These are phyloP conservation scores for Carpinus fangiana DNA, from an alignment of 306 rosid species.

Conservation along the genomic window DNA sequence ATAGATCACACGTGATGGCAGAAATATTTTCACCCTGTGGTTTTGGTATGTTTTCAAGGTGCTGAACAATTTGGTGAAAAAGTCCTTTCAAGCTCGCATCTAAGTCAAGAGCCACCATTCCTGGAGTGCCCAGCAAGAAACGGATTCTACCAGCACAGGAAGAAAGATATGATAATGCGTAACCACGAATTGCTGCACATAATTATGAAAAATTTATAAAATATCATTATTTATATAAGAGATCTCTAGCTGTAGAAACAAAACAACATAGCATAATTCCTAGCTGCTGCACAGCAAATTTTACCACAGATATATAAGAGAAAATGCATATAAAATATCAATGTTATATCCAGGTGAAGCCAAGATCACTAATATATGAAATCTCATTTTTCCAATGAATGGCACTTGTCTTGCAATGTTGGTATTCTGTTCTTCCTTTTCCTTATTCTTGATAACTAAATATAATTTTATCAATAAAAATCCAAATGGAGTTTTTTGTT, in stretches of 20 bases:
- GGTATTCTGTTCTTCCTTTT: neutral
- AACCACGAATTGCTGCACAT: constrained; percentile 93
- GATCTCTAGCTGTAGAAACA: constrained; percentile 4
- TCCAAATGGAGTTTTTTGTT: too few relatives aligned
- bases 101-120: constrained; percentile 98
- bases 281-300: neutral
- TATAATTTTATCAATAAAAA: too few relatives aligned
- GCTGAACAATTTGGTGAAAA: constrained; percentile 74
- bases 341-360: neutral
- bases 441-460: too few relatives aligned
- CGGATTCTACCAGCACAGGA: constrained; percentile 93
- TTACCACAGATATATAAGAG: neutral
- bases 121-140: constrained; percentile 89
- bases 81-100: constrained; percentile 80
- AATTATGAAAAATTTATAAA: constrained; percentile 27
- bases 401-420: neutral
- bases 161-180: constrained; percentile 90
- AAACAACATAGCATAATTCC: neutral
- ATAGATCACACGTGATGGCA: constrained; percentile 80
- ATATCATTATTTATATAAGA: neutral
- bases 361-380: neutral
- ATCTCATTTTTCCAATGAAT: neutral
- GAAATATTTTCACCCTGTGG: constrained; percentile 94
- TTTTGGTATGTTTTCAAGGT: constrained; percentile 90
- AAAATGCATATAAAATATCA: neutral